Evolutionary conservation across 352 stramenopile species (phyloP), one percentile per base, ranked within the genome.

Genomic region (Phytophthora podocarpi): DNA sequence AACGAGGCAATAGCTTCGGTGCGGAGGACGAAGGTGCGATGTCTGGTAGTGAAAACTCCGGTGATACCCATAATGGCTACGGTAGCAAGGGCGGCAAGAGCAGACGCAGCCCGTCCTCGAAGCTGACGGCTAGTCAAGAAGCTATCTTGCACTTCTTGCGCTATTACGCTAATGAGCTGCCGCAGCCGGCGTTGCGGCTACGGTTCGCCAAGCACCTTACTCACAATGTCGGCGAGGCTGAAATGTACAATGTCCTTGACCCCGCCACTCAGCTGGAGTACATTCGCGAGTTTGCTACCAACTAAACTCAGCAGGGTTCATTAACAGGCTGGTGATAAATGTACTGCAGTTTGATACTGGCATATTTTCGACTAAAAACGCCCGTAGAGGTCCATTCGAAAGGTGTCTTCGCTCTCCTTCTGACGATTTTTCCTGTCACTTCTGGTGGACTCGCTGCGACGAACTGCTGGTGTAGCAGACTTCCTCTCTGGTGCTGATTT

Each of bases 161-260:
- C 9, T 56, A 84, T 43, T 68, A 81, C 46, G 77, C 66, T 28
- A 39, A 78, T 0, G 37, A 73, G 18, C 36, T 85, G 41, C 30
- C 57, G 0, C 36, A 62, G 16, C 46, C 61, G 13, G 21, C 62
- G 3, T 61, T 46, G 43, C 72, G 67, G 6, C 52, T 87, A 13
- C 55, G 59, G 26, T 74, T 87, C 15, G 63, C 79, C 37, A 81
- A 72, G 30, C 75, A 82, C 39, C 46, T 87, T 20, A 70, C 78
- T 16, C 64, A 76, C 49, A 73, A 87, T 45, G 51, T 68, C 24
- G 50, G 49, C 6, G 78, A 87, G 20, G 78, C 78, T 37, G 75
- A 82, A 56, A 85, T 87, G 78, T 87, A 83, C 67, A 87, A 85
- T 35, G 75, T 87, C 13, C 43, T 87, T 24, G 78, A 87, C 64